Base-by-base conservation (phyloP, 257 asterid genomes). In the Leonotis leonurus region DNA sequence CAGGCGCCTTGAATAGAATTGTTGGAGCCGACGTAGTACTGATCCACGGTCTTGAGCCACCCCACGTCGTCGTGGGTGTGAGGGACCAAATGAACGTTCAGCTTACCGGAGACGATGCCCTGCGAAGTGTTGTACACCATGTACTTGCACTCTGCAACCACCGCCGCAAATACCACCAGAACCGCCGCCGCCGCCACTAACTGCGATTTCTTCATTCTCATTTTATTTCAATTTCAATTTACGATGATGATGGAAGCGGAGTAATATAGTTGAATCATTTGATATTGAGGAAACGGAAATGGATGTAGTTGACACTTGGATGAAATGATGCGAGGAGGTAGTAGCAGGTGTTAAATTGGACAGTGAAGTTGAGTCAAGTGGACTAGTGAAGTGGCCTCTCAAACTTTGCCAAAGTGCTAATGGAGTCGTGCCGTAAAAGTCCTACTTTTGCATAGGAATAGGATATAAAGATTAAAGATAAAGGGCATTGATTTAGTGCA, bases 101-200 rank as follows among this genome's bases (percentile, higher is more conserved):
- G 43, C 43, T 36, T 36, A 14, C 43, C 43, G 43, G 43, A 35
- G 18, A 68, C 74, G 32, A 78, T 65, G 33, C 68, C 64, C 60
- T 66, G 73, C 3, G 76, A 64, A 36, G 83, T 78, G 54, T 78
- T 75, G 73, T 78, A 78, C 10, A 51, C 73, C 61, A 64, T 71
- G 78, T 68, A 78, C 26, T 43, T 75, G 49, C 73, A 59, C 52
- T 78, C 69, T 6, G 61, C 76, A 13, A 18, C 0, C 40, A 45
- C 6, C 50, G 24, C 16, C 51, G 21, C 6, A 7, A 44, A 10
- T 16, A 69, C 33, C 41, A 22, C 9, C 40, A 21, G 43, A 8
- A 7, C 11, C 16, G 21, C 18, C 43, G 43, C 43, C 14, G 3
- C 16, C 5, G 21, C 18, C n/a, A 11, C 14, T 36, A 36, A 36